phyloP scores from a whole-genome alignment of 257 asterid genomes.

The Solanum medicagineum region DNA sequence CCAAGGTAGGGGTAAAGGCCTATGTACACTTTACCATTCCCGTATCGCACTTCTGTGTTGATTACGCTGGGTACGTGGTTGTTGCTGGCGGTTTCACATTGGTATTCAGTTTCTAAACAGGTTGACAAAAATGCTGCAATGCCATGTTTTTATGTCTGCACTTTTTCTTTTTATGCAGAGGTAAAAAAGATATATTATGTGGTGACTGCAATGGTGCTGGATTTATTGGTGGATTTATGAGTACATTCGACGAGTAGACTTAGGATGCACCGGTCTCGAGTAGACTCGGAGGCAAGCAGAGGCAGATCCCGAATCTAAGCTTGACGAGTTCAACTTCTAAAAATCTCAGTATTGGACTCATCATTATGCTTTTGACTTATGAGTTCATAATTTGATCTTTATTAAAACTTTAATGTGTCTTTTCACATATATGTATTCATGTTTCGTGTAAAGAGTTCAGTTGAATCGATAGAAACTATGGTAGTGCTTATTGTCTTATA shows the following conservation, averaged over 20 bases:
- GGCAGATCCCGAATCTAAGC: not conserved
- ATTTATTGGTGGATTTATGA: constrained; percentile 87
- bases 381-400: not conserved
- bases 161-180: constrained; percentile 26
- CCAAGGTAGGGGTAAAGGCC: too few species aligned
- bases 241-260: constrained; percentile 42
- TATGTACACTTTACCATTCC: too few species aligned
- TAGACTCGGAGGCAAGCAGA: not conserved
- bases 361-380: not conserved
- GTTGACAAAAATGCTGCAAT: not conserved
- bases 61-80: too few species aligned
- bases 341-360: not conserved
- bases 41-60: too few species aligned
- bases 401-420: not conserved
- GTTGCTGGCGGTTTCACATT: too few species aligned
- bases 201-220: constrained; percentile 95
- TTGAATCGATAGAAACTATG: not conserved
- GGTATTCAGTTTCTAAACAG: not conserved
- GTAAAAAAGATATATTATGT: constrained; percentile 64
- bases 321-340: not conserved
- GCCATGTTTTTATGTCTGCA: not conserved
- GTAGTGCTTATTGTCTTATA: too few species aligned
- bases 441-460: not conserved
- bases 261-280: not conserved
- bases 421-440: not conserved